These are phyloP conservation scores for Magnolia kwangsiensis DNA, from an alignment of 164 flowering plant genomes.

Conservation along the genomic window DNA sequence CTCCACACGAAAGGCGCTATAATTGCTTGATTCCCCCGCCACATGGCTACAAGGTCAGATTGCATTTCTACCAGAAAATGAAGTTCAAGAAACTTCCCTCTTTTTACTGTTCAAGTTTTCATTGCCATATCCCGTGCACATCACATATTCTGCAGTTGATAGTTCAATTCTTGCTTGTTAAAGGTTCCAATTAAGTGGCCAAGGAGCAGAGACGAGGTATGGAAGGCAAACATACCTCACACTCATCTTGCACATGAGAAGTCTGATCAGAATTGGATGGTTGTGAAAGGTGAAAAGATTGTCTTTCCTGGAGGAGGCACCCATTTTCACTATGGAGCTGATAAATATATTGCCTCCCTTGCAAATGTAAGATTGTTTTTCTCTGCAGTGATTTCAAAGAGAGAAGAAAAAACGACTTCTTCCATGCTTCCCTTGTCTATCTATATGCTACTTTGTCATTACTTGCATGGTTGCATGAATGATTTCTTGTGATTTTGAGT, in stretches of 20 bases:
- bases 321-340: slow-evolving; percentile 91
- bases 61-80: neutral
- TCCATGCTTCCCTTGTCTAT: neutral
- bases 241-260: slow-evolving; percentile 90
- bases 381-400: neutral
- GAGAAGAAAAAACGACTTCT: too few species aligned
- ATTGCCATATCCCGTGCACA: neutral
- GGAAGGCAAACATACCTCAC: slow-evolving; percentile 93
- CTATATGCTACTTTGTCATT: neutral
- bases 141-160: slow-evolving; percentile 1
- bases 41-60: slow-evolving; percentile 71
- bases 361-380: slow-evolving; percentile 59
- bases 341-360: slow-evolving; percentile 66
- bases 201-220: slow-evolving; percentile 80
- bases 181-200: slow-evolving; percentile 94
- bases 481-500: neutral
- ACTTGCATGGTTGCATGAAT: neutral
- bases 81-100: neutral
- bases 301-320: slow-evolving; percentile 91
- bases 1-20: slow-evolving; percentile 67
- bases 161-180: neutral
- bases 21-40: slow-evolving; percentile 94
- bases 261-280: slow-evolving; percentile 97
- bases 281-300: slow-evolving; percentile 79
- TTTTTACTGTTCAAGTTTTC: neutral